Evolutionary conservation across 2,329 filamentous ascomycete genomes (phyloP).

Genomic region (Colletotrichum cordylinicola): DNA sequence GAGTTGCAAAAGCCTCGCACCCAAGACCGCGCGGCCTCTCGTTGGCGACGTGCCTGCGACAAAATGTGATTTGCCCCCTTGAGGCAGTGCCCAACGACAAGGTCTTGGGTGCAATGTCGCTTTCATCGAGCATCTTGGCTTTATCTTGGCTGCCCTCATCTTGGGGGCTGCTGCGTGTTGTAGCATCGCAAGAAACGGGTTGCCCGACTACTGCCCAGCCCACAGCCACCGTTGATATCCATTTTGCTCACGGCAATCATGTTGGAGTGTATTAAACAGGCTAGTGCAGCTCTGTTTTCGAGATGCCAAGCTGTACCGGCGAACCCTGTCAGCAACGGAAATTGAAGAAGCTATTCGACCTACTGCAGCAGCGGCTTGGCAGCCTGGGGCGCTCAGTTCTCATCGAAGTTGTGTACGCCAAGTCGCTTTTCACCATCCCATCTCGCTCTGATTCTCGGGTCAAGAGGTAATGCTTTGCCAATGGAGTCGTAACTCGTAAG

Average conservation of each 20-base stretch:
- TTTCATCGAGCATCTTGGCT: constrained; percentile 1
- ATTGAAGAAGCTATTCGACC: neutral
- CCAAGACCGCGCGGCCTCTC: neutral
- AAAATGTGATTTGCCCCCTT: neutral
- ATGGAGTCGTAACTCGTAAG: neutral
- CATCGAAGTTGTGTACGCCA: neutral
- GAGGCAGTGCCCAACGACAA: neutral
- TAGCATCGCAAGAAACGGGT: neutral
- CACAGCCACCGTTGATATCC: constrained; percentile 7
- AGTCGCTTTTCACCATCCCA: neutral
- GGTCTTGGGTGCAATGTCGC: neutral
- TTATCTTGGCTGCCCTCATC: neutral
- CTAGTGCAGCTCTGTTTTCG: neutral
- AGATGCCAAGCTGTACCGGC: neutral
- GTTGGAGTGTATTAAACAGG: neutral
- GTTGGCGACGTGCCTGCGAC: neutral
- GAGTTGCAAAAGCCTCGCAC: neutral
- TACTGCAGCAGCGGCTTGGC: neutral
- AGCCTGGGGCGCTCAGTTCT: neutral
- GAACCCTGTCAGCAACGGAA: neutral
- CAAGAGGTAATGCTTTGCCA: neutral
- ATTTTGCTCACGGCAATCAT: neutral
- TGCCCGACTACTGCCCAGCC: constrained; percentile 5
- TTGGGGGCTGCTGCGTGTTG: neutral
- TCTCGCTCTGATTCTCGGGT: neutral